Conservation (phyloP, 352 stramenopile species). For the Aphanomyces astaci region DNA sequence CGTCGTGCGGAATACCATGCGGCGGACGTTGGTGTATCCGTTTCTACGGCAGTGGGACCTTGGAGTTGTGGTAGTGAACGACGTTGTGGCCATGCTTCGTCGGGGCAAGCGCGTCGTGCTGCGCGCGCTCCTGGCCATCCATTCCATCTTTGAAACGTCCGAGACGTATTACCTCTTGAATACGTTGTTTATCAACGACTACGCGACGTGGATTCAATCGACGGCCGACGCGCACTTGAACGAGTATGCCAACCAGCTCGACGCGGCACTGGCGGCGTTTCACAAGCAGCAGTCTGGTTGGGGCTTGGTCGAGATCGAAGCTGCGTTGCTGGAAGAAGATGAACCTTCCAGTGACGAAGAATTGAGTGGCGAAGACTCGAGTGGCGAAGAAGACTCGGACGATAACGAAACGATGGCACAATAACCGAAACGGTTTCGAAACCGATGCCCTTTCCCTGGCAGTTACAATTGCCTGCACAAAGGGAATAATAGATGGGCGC, state of each 20-base stretch:
- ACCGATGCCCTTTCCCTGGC: no score
- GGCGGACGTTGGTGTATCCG: slow-evolving; percentile 92
- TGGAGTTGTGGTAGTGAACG: slow-evolving; percentile 58
- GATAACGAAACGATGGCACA: slow-evolving; percentile 10
- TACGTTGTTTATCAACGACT: slow-evolving; percentile 93
- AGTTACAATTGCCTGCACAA: no score
- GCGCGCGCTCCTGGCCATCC: slow-evolving; percentile 84
- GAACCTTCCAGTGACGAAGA: slow-evolving; percentile 23
- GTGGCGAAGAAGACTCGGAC: slow-evolving; percentile 24
- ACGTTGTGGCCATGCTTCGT: slow-evolving; percentile 81
- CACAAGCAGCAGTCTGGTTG: slow-evolving; percentile 62
- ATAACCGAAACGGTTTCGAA: no score
- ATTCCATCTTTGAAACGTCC: slow-evolving; percentile 88
- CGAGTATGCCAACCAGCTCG: slow-evolving; percentile 33
- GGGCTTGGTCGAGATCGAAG: slow-evolving; percentile 68
- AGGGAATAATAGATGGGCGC: no score
- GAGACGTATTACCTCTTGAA: slow-evolving; percentile 96
- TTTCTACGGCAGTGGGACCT: slow-evolving; percentile 92
- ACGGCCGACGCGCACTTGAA: slow-evolving; percentile 43
- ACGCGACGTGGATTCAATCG: slow-evolving; percentile 82
- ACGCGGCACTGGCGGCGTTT: slow-evolving; percentile 33
- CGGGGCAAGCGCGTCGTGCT: slow-evolving; percentile 85
- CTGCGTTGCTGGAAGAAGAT: slow-evolving; percentile 35
- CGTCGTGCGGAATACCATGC: slow-evolving; percentile 63
- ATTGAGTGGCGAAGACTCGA: neutral